Evolutionary conservation across 352 stramenopile species (phyloP).

Genomic region (Detonula confervacea): DNA sequence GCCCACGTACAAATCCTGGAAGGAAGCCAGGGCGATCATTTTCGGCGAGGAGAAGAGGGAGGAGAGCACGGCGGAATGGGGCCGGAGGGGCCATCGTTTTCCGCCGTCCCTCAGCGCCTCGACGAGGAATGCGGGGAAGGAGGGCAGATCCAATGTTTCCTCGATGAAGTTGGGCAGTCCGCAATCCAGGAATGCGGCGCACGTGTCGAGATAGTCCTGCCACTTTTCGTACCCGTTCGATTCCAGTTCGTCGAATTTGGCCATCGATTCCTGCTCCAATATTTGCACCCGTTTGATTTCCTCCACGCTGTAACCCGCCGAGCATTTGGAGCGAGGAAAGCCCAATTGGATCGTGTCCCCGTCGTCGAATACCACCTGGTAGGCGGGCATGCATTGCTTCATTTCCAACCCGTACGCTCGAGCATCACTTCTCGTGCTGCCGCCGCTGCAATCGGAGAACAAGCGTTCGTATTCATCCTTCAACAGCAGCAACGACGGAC

Average conservation of each 20-base stretch:
- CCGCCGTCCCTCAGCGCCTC: constrained; percentile 58
- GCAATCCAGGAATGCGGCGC: constrained; percentile 73
- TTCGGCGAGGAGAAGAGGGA: constrained; percentile 71
- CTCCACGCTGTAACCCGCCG: constrained; percentile 7
- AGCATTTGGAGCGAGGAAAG: constrained; percentile 52
- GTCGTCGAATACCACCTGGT: constrained; percentile 83
- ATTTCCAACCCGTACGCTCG: constrained; percentile 69
- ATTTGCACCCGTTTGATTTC: constrained; percentile 21
- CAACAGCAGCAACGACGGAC: constrained; percentile 70
- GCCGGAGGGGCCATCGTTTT: constrained; percentile 71
- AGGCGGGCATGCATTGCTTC: constrained; percentile 71
- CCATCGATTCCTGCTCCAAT: constrained; percentile 55
- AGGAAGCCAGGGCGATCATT: constrained; percentile 74
- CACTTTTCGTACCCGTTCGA: constrained; percentile 65
- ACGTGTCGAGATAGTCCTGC: constrained; percentile 71
- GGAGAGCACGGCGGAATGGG: constrained; percentile 75
- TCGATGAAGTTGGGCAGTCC: constrained; percentile 84
- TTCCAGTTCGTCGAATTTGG: constrained; percentile 71
- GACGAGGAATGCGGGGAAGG: constrained; percentile 69
- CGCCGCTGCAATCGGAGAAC: constrained; percentile 60
- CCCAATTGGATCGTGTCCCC: constrained; percentile 66
- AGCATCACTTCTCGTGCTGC: constrained; percentile 12
- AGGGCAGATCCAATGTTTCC: constrained; percentile 64
- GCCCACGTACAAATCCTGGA: constrained; percentile 84
- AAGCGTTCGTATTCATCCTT: constrained; percentile 67